Evolutionary conservation across 805 yeast genomes (phyloP).

Genomic region (Candida sanyiensis): DNA sequence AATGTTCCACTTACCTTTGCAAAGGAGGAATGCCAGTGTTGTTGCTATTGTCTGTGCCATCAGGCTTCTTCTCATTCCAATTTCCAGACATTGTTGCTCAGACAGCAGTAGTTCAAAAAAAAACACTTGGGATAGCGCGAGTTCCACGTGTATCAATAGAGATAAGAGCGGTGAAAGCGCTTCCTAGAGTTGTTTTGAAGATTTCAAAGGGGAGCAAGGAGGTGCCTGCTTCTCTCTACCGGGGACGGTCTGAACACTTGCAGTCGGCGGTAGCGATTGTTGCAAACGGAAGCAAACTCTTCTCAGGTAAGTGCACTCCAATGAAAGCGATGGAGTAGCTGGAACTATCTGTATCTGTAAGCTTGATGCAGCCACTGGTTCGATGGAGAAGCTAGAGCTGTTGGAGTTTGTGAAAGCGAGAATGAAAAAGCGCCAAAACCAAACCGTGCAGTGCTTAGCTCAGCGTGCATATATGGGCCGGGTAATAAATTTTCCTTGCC

Average conservation of each 20-base stretch:
- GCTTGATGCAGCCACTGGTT: neutral
- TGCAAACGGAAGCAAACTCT: neutral
- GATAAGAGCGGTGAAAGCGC: neutral
- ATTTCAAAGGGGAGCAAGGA: no score
- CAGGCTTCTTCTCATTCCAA: slow-evolving; percentile 25
- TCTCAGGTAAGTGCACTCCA: neutral
- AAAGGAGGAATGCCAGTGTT: slow-evolving; percentile 26
- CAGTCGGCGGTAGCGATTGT: neutral
- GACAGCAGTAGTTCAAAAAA: no score
- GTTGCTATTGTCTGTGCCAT: slow-evolving; percentile 17
- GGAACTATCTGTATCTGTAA: neutral
- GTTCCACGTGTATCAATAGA: no score
- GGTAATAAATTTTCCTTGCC: neutral
- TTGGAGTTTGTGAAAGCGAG: slow-evolving; percentile 1
- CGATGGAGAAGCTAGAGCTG: neutral
- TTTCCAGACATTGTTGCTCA: slow-evolving; percentile 22
- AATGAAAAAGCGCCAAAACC: neutral
- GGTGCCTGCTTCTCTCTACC: no score
- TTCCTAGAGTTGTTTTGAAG: neutral
- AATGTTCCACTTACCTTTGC: slow-evolving; percentile 22
- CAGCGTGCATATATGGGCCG: neutral
- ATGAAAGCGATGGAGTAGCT: neutral
- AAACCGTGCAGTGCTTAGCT: neutral
- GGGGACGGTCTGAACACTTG: no score
- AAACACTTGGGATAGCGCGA: no score